phyloP scores from a whole-genome alignment of 331 rosid species.

The Erythrophleum ivorense region DNA sequence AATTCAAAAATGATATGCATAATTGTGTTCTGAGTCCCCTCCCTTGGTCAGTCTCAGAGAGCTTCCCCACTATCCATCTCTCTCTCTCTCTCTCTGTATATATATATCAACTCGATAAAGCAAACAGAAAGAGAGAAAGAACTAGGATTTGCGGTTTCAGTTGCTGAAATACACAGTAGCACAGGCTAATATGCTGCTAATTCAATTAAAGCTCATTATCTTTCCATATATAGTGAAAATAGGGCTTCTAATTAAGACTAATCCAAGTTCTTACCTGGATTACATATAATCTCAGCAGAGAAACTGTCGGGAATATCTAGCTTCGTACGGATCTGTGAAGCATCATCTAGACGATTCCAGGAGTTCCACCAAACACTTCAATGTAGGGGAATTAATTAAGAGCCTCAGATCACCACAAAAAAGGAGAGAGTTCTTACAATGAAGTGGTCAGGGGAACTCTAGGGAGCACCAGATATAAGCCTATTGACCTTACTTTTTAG shows the following conservation, averaged over 20 bases:
- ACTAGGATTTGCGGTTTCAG: background rate
- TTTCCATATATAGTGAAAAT: no score
- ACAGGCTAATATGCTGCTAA: background rate
- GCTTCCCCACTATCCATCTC: no score
- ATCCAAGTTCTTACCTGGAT: background rate
- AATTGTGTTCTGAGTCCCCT: no score
- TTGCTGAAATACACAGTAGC: background rate
- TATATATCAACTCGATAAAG: background rate
- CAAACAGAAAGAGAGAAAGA: background rate
- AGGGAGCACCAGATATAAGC: slow-evolving; percentile 20
- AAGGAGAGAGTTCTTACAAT: background rate
- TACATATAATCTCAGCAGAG: background rate
- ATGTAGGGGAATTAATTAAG: background rate
- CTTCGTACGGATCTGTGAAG: no score
- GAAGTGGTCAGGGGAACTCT: slow-evolving; percentile 45
- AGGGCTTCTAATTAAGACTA: background rate
- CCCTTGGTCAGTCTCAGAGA: no score
- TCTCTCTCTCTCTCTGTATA: no score
- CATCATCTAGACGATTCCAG: slow-evolving; percentile 9
- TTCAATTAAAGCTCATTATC: background rate
- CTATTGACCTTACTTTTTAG: no score
- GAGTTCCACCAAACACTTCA: slow-evolving; percentile 54
- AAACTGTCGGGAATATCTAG: no score
- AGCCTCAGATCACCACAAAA: background rate
- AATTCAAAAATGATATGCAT: no score